Base-by-base conservation (phyloP, 805 yeast species). In the Candida jianshihensis region DNA sequence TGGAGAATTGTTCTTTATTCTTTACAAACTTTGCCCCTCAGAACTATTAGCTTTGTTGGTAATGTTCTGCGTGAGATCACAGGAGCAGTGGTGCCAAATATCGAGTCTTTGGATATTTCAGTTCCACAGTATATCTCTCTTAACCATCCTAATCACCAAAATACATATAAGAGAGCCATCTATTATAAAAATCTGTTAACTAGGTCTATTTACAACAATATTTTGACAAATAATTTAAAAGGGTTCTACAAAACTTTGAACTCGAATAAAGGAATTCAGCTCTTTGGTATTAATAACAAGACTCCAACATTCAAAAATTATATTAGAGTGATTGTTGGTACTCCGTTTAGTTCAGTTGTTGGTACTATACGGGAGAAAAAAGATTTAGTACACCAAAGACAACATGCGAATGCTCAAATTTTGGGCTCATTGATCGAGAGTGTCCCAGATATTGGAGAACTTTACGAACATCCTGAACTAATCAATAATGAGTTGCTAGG, bases 21-120 rank as follows among this genome's bases (percentile, higher is more conserved):
- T 1, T 16, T 70, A 8, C 79, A 70, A 47, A 59, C 57, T 0
- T 41, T 60, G 7, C 71, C 70, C 6, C 15, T 29, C 3, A 54
- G 58, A n/a, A 8, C 47, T 0, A 33, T 26, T 15, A 19, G 35
- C 2, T 33, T 57, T 8, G n/a, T 43, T 2, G 25, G 39, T 4
- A 39, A 38, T 4, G 47, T 61, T 11, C 36, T 47, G 22, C 33
- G 43, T 1, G 70, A 64, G 14, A 41, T 59, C 36, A 44, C 36
- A 36, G 35, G 19, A 4, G 31, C 41, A 6, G 44, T 43, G 11
- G 13, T 36, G 1, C 46, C 49, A 19, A 28, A 43, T 22, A 18
- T 40, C 10, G 31, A 34, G 10, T 19, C 45, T 2, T 30, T 39
- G 2, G 31, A 41, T 8, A 18, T 42, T 15, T 15, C 28, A 10